Base-by-base conservation (phyloP, 1,139 yeast species). In the Geotrichum carabidarum region DNA sequence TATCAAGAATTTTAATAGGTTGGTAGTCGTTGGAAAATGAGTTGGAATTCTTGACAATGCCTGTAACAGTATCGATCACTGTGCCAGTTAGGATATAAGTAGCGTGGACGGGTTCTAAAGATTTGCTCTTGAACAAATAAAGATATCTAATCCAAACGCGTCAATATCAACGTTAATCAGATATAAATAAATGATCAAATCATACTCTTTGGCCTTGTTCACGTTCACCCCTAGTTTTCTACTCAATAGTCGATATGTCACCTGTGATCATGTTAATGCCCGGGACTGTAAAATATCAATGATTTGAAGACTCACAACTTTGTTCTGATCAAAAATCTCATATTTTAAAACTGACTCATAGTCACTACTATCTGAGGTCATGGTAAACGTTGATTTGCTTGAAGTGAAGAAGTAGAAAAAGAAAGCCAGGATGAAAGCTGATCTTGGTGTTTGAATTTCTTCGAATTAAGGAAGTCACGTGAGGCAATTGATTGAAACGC, bases 1-100 rank as follows among this genome's bases (percentile, higher is more conserved):
- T 48, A 12, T 63, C 65, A 2, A 57, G 46, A 11, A 62, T 42
- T 22, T 58, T 57, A 35, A 55, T 60, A 8, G 63, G 63, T 34
- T 64, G 63, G 30, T 58, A 57, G 4, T 59, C 53, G 35, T 53
- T 51, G 4, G 49, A 52, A 7, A 56, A 55, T 12, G 58, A 17
- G 15, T 58, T 38, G 4, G 58, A 51, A 44, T 40, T 36, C n/a
- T 18, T 11, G 6, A 14, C 37, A n/a, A 17, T 14, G 11, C 31
- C 15, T 2, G 41, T 6, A 14, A 34, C 45, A 17, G 48, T 15
- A 15, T 53, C 56, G 7, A 22, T 34, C 8, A 43, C 45, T 12
- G 35, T 27, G 6, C 66, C 66, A 1, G 60, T 48, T 11, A 63
- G 27, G 14, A 60, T 53, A 43, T 59, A 63, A 5, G 64, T 63